Percentiles rank a stretch among this genome's conserved stretches.
phyloP scores from a whole-genome alignment of 1,284 basidiomycete genomes.

The Apiotrichum akiyoshidainum region DNA sequence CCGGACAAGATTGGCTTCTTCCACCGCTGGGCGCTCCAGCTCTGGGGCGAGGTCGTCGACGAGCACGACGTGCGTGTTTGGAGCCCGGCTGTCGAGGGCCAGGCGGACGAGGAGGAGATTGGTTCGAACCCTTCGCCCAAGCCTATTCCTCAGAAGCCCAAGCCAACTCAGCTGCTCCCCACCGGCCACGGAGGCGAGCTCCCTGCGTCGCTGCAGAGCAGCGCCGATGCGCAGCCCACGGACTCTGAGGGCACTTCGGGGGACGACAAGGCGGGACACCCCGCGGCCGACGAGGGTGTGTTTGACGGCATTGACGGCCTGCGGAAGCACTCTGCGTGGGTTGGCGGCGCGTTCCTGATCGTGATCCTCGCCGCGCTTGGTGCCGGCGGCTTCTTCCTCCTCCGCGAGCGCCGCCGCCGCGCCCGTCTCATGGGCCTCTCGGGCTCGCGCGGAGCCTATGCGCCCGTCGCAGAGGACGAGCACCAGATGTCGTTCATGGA shows the following conservation, averaged over 20 bases:
- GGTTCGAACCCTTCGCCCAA: conserved; percentile 53
- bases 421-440: conserved; percentile 28
- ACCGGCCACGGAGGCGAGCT: conserved; percentile 67
- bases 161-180: conserved; percentile 85
- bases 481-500: conserved; percentile 67
- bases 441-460: conserved; percentile 59
- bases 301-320: conserved; percentile 77
- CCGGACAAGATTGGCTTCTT: conserved; percentile 70
- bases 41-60: conserved; percentile 90
- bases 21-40: conserved; percentile 84
- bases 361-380: conserved; percentile 59
- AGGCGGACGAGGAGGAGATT: conserved; percentile 49
- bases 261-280: conserved; percentile 15
- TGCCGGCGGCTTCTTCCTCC: conserved; percentile 59
- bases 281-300: conserved; percentile 70
- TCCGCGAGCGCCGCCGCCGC: conserved; percentile 59
- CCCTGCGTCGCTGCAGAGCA: conserved; percentile 5
- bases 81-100: conserved; percentile 45
- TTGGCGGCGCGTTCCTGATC: conserved; percentile 74
- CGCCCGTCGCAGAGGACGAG: conserved; percentile 65
- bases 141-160: conserved; percentile 59
- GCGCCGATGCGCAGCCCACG: too few relatives aligned
- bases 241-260: conserved; percentile 23
- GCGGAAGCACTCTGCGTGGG: conserved; percentile 74
- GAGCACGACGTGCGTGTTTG: conserved; percentile 65